phyloP scores from a whole-genome alignment of 371 early-diverging fungal species.

The Syncephalastrum sp. region DNA sequence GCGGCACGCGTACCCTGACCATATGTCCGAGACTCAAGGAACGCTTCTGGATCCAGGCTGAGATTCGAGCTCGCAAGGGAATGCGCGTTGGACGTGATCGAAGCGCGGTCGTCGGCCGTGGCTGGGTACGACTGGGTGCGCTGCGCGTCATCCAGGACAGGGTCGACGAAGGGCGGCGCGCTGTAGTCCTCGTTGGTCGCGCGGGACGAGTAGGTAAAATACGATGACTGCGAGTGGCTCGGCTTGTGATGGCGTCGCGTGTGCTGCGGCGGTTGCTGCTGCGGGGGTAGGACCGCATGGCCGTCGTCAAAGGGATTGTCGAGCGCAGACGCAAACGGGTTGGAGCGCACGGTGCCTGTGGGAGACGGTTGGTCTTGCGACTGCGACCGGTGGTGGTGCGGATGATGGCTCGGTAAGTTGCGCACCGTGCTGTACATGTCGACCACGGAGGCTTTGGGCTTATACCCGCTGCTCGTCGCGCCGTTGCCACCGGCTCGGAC shows the following conservation, averaged over 20 bases:
- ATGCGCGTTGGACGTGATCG: slow-evolving; percentile 30
- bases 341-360: neutral
- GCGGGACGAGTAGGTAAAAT: slow-evolving; percentile 15
- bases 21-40: slow-evolving; percentile 4
- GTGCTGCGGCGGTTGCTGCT: neutral
- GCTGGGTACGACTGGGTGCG: slow-evolving; percentile 7
- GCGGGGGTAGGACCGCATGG: slow-evolving; percentile 10
- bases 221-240: slow-evolving; percentile 39
- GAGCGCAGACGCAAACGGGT: slow-evolving; percentile 23
- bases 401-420: neutral
- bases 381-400: slow-evolving; percentile 7
- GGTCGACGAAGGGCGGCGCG: neutral
- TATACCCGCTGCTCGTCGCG: slow-evolving; percentile 8
- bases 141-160: neutral
- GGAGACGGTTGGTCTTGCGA: slow-evolving; percentile 6
- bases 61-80: slow-evolving; percentile 31
- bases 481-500: slow-evolving; percentile 4
- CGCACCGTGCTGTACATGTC: slow-evolving; percentile 9
- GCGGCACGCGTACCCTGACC: neutral
- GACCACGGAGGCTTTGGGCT: slow-evolving; percentile 1
- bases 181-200: slow-evolving; percentile 13
- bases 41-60: slow-evolving; percentile 22
- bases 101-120: slow-evolving; percentile 13
- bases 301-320: slow-evolving; percentile 44
- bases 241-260: slow-evolving; percentile 17